Evolutionary conservation across 2,329 filamentous ascomycete species (phyloP).

Genomic region (Xylaria arbuscula): DNA sequence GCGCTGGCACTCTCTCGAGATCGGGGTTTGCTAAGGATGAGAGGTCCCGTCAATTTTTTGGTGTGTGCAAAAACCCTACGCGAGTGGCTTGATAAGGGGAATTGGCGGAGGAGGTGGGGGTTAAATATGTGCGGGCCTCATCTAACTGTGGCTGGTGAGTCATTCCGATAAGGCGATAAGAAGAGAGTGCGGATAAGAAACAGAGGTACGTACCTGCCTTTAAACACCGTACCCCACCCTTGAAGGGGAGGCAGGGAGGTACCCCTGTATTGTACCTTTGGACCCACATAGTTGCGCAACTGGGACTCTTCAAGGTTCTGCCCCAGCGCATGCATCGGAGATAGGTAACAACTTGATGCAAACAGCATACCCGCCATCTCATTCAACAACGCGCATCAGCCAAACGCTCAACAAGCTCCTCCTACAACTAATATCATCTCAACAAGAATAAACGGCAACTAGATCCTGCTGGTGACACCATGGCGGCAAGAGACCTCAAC

Average conservation of each 20-base stretch:
- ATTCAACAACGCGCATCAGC: background rate
- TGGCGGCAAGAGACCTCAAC: slow-evolving; percentile 74
- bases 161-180: slow-evolving; percentile 24
- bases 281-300: background rate
- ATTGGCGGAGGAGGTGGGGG: slow-evolving; percentile 39
- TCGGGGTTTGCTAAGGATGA: slow-evolving; percentile 45
- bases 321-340: slow-evolving; percentile 2
- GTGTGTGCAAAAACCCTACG: slow-evolving; percentile 52
- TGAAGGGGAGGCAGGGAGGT: background rate
- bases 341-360: background rate
- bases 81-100: slow-evolving; percentile 43
- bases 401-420: slow-evolving; percentile 49
- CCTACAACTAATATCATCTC: background rate
- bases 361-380: slow-evolving; percentile 12
- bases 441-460: background rate
- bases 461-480: slow-evolving; percentile 48
- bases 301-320: background rate
- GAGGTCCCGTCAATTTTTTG: slow-evolving; percentile 48
- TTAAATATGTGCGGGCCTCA: slow-evolving; percentile 14
- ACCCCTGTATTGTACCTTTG: background rate
- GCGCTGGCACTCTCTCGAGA: slow-evolving; percentile 39
- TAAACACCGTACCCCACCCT: no score
- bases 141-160: slow-evolving; percentile 39
- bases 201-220: background rate
- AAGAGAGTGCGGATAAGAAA: background rate